phyloP scores from a whole-genome alignment of 1,284 basidiomycete genomes.

The Entoloma clypeatum region DNA sequence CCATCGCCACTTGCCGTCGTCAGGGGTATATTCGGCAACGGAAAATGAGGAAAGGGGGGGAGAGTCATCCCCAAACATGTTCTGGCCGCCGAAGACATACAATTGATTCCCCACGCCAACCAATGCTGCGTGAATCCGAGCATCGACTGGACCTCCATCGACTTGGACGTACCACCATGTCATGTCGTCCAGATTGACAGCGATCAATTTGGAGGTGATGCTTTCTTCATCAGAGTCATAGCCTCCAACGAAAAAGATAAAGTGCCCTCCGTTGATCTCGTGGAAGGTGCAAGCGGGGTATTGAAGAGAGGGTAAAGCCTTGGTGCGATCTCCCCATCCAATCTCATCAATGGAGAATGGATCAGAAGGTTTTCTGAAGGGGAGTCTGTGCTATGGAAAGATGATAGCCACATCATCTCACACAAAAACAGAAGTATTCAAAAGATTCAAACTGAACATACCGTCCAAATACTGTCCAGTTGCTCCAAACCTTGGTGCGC shows the following conservation, averaged over 20 bases:
- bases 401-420: background rate
- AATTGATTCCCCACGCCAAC: conserved; percentile 20
- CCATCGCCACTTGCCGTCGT: conserved; percentile 16
- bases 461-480: conserved; percentile 27
- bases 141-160: conserved; percentile 17
- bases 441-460: too few species aligned
- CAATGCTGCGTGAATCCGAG: conserved; percentile 22
- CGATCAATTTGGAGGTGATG: conserved; percentile 16
- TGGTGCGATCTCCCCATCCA: background rate
- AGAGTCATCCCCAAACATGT: conserved; percentile 13
- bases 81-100: conserved; percentile 28
- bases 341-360: conserved; percentile 4
- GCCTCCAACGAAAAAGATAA: conserved; percentile 26
- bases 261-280: conserved; percentile 13
- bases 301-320: conserved; percentile 17
- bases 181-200: conserved; percentile 18
- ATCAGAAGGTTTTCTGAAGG: background rate
- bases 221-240: conserved; percentile 9
- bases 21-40: conserved; percentile 12
- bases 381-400: conserved; percentile 2
- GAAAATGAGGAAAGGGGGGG: conserved; percentile 16
- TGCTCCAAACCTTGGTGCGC: conserved; percentile 18
- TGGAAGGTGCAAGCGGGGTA: conserved; percentile 18
- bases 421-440: conserved; percentile 3
- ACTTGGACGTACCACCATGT: conserved; percentile 24